These are phyloP conservation scores for Sporothrix mexicana DNA, from an alignment of 2,329 filamentous ascomycete genomes.

Conservation along the genomic window DNA sequence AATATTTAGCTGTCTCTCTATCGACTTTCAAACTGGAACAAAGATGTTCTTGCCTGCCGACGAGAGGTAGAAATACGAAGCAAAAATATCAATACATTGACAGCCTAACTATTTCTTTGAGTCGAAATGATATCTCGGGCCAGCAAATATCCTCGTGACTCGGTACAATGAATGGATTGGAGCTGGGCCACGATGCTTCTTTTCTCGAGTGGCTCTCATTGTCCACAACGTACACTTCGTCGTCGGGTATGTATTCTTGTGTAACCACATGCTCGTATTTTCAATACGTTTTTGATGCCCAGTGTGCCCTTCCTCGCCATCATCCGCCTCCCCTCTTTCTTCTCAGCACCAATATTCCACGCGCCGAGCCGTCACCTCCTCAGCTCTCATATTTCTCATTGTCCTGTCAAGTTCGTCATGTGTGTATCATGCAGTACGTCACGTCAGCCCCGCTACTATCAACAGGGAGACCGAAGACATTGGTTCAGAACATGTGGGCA, in stretches of 20 bases:
- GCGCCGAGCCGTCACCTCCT: background rate
- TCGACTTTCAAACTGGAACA: too few relatives aligned
- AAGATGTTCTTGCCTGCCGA: too few relatives aligned
- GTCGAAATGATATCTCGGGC: background rate
- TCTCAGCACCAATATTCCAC: background rate
- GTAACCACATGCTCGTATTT: slow-evolving; percentile 19
- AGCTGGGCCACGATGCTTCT: background rate
- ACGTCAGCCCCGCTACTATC: background rate
- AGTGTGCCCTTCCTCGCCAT: background rate
- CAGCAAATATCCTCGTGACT: background rate
- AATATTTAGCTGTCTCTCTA: background rate
- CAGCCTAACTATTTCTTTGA: background rate
- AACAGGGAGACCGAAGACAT: background rate
- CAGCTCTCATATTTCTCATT: background rate
- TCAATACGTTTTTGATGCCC: background rate
- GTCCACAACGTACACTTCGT: background rate
- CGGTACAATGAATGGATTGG: background rate
- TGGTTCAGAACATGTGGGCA: slow-evolving; percentile 10
- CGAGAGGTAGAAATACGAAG: background rate
- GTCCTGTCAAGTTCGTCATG: background rate
- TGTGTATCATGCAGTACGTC: slow-evolving; percentile 13
- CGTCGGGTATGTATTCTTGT: background rate
- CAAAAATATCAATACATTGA: background rate
- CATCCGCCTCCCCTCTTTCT: background rate
- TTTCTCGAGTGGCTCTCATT: background rate